phyloP scores from a whole-genome alignment of 371 early-diverging fungal species.

The Cokeromyces recurvatus region DNA sequence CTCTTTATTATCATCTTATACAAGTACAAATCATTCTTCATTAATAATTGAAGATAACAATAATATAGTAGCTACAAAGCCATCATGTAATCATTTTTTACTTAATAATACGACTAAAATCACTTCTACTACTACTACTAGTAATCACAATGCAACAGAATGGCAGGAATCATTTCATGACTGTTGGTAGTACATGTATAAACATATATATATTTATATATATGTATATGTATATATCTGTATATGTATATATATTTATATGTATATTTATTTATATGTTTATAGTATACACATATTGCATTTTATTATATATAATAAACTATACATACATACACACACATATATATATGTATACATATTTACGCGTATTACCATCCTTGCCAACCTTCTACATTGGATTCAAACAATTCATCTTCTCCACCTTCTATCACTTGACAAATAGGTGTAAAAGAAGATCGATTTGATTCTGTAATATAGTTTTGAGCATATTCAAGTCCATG shows the following conservation, averaged over 20 bases:
- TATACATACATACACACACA: not conserved
- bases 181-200: constrained; percentile 2
- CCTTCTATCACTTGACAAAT: constrained; percentile 70
- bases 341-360: too few species aligned
- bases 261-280: too few species aligned
- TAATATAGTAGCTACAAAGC: too few species aligned
- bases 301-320: too few species aligned
- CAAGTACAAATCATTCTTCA: constrained; percentile 16
- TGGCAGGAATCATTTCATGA: constrained; percentile 19
- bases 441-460: constrained; percentile 53
- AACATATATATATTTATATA: too few species aligned
- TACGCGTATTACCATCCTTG: constrained; percentile 47
- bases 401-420: constrained; percentile 56
- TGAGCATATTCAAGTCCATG: constrained; percentile 61
- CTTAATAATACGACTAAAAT: too few species aligned
- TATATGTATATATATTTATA: too few species aligned
- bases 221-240: too few species aligned
- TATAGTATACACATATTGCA: too few species aligned
- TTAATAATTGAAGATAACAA: not conserved
- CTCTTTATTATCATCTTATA: constrained; percentile 10
- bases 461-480: constrained; percentile 43
- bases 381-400: constrained; percentile 45
- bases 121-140: too few species aligned
- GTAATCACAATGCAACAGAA: too few species aligned
- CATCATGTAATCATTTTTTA: too few species aligned